Evolutionary conservation across 2,329 filamentous ascomycete species (phyloP), one percentile per base, ranked within the genome.

Genomic region (Lasiodiplodia theobromae): DNA sequence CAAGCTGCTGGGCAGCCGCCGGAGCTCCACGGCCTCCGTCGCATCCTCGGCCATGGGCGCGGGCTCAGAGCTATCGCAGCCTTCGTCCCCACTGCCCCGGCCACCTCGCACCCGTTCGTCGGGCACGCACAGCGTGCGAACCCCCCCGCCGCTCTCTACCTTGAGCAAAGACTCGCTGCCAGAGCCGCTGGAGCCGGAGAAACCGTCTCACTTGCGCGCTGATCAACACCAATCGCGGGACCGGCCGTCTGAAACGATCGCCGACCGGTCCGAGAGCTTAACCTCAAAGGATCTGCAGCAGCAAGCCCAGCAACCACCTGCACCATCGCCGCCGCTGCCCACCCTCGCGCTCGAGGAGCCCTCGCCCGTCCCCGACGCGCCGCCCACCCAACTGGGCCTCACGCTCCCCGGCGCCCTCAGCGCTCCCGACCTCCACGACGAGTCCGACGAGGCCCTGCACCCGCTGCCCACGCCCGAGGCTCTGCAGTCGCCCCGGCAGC

Each of bases 341-440:
- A 66, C 68, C 40, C 68, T 79, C 68, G 76, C 73, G 4, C 70
- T 80, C 66, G 74, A 80, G 71, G 74, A 74, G 63, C 77, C 78
- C 53, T 78, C 77, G 63, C 78, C 78, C 56, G 69, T 76, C 63
- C 72, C 73, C 34, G 68, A 73, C 21, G 70, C 76, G 58, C 72
- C 73, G 34, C 66, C 74, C n/a, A 70, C 72, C 34, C 71, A 71
- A 63, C 70, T 72, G 34, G 68, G 72, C 60, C 68, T 71, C 57
- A 37, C 21, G 12, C 12, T 49, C 51, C 58, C 57, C 38, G 12
- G 21, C 58, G 51, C 58, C 51, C 37, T 34, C 34, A 31, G 51
- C 57, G 58, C 37, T 25, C 51, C 31, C 51, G 34, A 62, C 25
- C 57, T 67, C n/a, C 63, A 34, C 67, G 52, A 56, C 65, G 65